Base-by-base conservation (phyloP, 345 rosid genomes). In the Physaria fendleri region DNA sequence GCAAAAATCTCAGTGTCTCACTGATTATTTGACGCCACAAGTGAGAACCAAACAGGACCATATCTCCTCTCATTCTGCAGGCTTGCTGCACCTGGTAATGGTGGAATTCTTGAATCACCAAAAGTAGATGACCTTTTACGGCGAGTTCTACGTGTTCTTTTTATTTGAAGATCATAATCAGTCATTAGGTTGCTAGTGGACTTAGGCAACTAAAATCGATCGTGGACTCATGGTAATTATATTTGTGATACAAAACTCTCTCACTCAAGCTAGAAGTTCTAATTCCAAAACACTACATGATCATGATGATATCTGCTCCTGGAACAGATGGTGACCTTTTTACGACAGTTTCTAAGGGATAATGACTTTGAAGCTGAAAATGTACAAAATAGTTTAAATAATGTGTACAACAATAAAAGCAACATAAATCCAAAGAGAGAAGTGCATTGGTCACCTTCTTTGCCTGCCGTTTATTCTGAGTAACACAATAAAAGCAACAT, bases 41-140 rank as follows among this genome's bases (percentile, higher is more conserved):
- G 76, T 3, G 90, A 77, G 74, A 92, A 85, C 96, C 98, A 92
- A 71, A 85, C 79, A 43, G 92, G 84, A 63, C 77, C 66, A 60
- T 57, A 51, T 77, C 81, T 84, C 74, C 71, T 73, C 56, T 76
- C 76, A 71, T 73, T 58, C 79, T 11, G 71, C 69, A 56, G n/a
- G n/a, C 68, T 68, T 4, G 79, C 62, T 55, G 82, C 80, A 71
- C 82, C 80, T 25, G 64, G 69, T 56, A 83, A 87, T 8, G 76
- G 79, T 10, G 89, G 78, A 67, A 71, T 68, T 43, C 71, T 63
- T 25, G 73, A 75, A 57, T 69, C 85, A 49, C 72, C 82, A 69
- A 73, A 68, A 71, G 69, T 46, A 38, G 76, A 58, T 3, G 73
- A 74, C 71, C 78, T 82, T 35, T 71, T 71, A 49, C 78, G 82